Percentiles rank a stretch among this genome's conserved stretches.
Conservation (phyloP, 2,329 filamentous ascomycete species). For the Sclerotinia minor region DNA sequence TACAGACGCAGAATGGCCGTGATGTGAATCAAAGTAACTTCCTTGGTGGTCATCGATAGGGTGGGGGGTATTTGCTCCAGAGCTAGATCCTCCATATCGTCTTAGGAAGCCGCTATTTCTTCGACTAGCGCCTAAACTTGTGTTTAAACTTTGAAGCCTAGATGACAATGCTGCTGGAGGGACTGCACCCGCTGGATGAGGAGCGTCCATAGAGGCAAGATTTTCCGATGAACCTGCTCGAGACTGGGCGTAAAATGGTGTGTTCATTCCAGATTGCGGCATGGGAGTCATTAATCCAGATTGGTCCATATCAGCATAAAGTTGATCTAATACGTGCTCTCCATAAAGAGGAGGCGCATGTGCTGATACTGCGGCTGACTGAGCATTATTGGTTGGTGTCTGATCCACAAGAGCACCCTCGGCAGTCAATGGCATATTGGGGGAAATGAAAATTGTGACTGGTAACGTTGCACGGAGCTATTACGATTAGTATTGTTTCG, state of each 20-base stretch:
- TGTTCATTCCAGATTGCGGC: slow-evolving; percentile 71
- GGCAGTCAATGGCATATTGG: slow-evolving; percentile 85
- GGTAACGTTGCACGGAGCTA: slow-evolving; percentile 86
- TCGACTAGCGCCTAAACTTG: slow-evolving; percentile 61
- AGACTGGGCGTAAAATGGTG: slow-evolving; percentile 72
- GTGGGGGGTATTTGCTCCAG: slow-evolving; percentile 42
- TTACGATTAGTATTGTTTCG: slow-evolving; percentile 29
- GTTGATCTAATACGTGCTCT: slow-evolving; percentile 81
- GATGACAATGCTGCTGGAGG: slow-evolving; percentile 59
- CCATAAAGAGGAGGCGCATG: slow-evolving; percentile 90
- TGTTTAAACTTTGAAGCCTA: slow-evolving; percentile 69
- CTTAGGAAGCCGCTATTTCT: slow-evolving; percentile 41
- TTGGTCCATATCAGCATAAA: slow-evolving; percentile 84
- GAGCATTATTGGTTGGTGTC: slow-evolving; percentile 49
- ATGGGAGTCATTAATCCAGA: slow-evolving; percentile 79
- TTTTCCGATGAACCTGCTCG: slow-evolving; percentile 81
- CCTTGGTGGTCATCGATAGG: slow-evolving; percentile 26
- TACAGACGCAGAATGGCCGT: slow-evolving; percentile 28
- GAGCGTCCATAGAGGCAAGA: slow-evolving; percentile 58
- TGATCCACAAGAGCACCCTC: slow-evolving; percentile 75
- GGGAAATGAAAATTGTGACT: slow-evolving; percentile 92
- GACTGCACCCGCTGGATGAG: slow-evolving; percentile 46
- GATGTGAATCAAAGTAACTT: slow-evolving; percentile 33
- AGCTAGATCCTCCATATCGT: slow-evolving; percentile 37
- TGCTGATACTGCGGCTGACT: slow-evolving; percentile 53